Percentiles rank a stretch among this genome's conserved stretches.
Conservation (phyloP, 2,329 filamentous ascomycete species). For the Aplosporella prunicola region DNA sequence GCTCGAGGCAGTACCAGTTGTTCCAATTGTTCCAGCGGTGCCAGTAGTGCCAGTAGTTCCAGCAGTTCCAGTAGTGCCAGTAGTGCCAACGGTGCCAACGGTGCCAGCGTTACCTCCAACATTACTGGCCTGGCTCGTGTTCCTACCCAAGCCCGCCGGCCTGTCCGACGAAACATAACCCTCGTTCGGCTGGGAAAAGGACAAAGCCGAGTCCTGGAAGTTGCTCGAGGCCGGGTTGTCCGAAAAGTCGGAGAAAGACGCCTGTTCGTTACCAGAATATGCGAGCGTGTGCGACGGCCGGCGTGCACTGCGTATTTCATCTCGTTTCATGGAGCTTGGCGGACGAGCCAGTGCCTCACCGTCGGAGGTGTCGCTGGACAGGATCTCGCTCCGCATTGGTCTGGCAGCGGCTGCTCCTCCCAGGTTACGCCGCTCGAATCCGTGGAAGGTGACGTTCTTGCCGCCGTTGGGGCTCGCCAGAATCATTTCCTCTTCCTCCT, state of each 20-base stretch:
- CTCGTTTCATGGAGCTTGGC: constrained; percentile 19
- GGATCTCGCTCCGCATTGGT: constrained; percentile 14
- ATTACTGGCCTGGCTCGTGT: constrained; percentile 54
- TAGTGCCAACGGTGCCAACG: constrained; percentile 4
- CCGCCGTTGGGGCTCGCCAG: constrained; percentile 55
- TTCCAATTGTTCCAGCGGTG: constrained; percentile 33
- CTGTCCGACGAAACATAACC: constrained; percentile 16
- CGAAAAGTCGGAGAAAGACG: constrained; percentile 80
- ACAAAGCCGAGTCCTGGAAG: constrained; percentile 42
- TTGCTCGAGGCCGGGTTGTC: constrained; percentile 44
- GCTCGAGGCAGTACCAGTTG: constrained; percentile 16
- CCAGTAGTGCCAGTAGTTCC: too few species aligned
- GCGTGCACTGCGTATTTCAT: constrained; percentile 31
- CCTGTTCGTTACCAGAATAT: constrained; percentile 57
- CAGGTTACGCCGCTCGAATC: constrained; percentile 24
- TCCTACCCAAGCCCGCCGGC: constrained; percentile 33
- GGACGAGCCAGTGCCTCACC: constrained; percentile 25
- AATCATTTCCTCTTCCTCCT: constrained; percentile 78
- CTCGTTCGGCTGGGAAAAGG: constrained; percentile 18
- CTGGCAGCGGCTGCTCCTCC: not conserved
- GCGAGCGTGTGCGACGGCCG: constrained; percentile 54
- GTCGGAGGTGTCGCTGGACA: constrained; percentile 39
- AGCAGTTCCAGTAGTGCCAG: not conserved
- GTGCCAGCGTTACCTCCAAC: constrained; percentile 18
- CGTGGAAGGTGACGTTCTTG: constrained; percentile 38